Evolutionary conservation across 176 grass and related monocot species (phyloP).

Genomic region (Phoenix dactylifera): DNA sequence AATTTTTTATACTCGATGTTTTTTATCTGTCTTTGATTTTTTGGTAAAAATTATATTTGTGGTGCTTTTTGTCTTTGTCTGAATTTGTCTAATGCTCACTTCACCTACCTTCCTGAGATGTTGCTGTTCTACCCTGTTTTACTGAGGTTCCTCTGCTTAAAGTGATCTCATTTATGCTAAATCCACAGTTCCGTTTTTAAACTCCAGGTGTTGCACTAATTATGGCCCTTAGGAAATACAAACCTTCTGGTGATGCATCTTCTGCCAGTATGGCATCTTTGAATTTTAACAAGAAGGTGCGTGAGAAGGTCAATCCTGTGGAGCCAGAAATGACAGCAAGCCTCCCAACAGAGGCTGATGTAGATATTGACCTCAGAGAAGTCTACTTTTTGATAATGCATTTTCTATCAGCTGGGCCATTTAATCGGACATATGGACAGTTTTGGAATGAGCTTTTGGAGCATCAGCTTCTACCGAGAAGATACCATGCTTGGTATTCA

Average conservation of each 20-base stretch:
- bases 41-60: no score
- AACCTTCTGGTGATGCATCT: conserved; percentile 35
- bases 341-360: conserved; percentile 32
- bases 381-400: conserved; percentile 97
- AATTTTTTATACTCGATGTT: no score
- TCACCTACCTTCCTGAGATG: no score
- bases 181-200: conserved; percentile 4
- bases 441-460: conserved; percentile 83
- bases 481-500: conserved; percentile 98
- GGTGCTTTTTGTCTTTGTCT: no score
- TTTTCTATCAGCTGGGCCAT: conserved; percentile 88
- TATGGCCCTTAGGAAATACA: conserved; percentile 70
- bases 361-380: conserved; percentile 84
- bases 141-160: neutral
- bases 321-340: conserved; percentile 29
- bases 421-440: conserved; percentile 54
- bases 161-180: neutral
- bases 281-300: conserved; percentile 49
- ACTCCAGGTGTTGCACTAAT: conserved; percentile 22
- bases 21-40: no score
- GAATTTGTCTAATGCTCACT: no score
- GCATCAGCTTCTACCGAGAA: conserved; percentile 80
- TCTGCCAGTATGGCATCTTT: conserved; percentile 40
- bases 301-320: conserved; percentile 37
- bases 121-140: neutral